These are phyloP conservation scores for Aeschynomene evenia DNA, from an alignment of 306 rosid genomes.

Conservation along the genomic window DNA sequence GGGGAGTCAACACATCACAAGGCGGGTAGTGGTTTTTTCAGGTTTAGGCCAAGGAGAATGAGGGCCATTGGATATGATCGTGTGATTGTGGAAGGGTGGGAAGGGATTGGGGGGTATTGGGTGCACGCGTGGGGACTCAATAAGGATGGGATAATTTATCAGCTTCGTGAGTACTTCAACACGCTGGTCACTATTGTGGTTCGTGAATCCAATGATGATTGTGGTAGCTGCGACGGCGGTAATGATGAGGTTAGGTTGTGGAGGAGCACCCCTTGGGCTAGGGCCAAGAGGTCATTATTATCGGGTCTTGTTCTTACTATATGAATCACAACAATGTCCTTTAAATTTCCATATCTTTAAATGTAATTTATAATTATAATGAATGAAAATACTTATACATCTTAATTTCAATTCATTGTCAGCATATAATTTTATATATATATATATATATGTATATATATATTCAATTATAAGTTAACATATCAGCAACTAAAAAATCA, in stretches of 20 bases:
- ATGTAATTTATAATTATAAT: too few relatives aligned
- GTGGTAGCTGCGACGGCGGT: not conserved
- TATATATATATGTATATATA: too few relatives aligned
- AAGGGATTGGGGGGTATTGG: constrained; percentile 33
- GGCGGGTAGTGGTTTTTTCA: too few relatives aligned
- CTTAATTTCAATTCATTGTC: too few relatives aligned
- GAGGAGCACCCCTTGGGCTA: constrained; percentile 26
- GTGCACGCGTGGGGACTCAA: constrained; percentile 33
- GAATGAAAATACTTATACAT: too few relatives aligned
- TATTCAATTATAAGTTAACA: too few relatives aligned
- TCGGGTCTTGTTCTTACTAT: constrained; percentile 34
- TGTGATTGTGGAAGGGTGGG: constrained; percentile 39
- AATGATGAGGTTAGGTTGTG: constrained; percentile 17
- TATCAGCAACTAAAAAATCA: too few relatives aligned
- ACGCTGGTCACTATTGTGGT: constrained; percentile 30
- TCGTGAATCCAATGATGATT: constrained; percentile 22
- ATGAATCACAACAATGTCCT: constrained; percentile 5
- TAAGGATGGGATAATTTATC: constrained; percentile 34
- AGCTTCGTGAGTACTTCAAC: constrained; percentile 35
- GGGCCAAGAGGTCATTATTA: constrained; percentile 20
- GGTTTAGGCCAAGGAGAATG: constrained; percentile 33
- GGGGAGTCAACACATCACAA: constrained; percentile 14
- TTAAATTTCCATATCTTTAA: too few relatives aligned
- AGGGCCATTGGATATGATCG: constrained; percentile 29
- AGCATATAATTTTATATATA: too few relatives aligned